Evolutionary conservation across 768 basidiomycete species (phyloP).

Genomic region (Pulveroboletus frians): DNA sequence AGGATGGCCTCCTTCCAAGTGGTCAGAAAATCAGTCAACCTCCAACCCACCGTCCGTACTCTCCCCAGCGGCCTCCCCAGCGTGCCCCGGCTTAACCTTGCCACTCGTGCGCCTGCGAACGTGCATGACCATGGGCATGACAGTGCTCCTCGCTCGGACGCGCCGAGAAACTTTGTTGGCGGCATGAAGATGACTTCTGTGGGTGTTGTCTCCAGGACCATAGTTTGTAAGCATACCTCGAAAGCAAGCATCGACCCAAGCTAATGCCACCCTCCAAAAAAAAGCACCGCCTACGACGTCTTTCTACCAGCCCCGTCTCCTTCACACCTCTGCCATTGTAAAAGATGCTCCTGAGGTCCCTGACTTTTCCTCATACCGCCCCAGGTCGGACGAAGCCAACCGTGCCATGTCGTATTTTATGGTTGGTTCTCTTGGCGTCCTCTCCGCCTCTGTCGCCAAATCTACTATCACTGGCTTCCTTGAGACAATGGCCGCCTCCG

Average conservation of each 20-base stretch:
- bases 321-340: constrained; percentile 69
- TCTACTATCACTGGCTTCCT: constrained; percentile 91
- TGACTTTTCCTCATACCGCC: constrained; percentile 80
- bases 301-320: constrained; percentile 59
- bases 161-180: constrained; percentile 59
- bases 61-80: constrained; percentile 76
- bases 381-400: constrained; percentile 58
- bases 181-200: constrained; percentile 42
- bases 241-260: constrained; percentile 4
- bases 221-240: constrained; percentile 44
- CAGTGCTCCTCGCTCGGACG: constrained; percentile 54
- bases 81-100: constrained; percentile 70
- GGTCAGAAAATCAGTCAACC: constrained; percentile 76
- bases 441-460: constrained; percentile 93
- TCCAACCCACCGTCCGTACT: constrained; percentile 75
- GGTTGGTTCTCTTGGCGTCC: constrained; percentile 86
- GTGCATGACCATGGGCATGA: constrained; percentile 58
- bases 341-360: constrained; percentile 80
- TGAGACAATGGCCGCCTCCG: constrained; percentile 93
- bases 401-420: constrained; percentile 84
- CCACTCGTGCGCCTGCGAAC: constrained; percentile 55
- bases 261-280: constrained; percentile 14
- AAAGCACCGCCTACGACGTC: constrained; percentile 48
- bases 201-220: constrained; percentile 62
- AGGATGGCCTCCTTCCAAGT: constrained; percentile 65